A percentile compares a stretch with the other conserved stretches of the same genome.
These are phyloP conservation scores for Jacaranda copaia DNA, from an alignment of 257 asterid species.

Conservation along the genomic window DNA sequence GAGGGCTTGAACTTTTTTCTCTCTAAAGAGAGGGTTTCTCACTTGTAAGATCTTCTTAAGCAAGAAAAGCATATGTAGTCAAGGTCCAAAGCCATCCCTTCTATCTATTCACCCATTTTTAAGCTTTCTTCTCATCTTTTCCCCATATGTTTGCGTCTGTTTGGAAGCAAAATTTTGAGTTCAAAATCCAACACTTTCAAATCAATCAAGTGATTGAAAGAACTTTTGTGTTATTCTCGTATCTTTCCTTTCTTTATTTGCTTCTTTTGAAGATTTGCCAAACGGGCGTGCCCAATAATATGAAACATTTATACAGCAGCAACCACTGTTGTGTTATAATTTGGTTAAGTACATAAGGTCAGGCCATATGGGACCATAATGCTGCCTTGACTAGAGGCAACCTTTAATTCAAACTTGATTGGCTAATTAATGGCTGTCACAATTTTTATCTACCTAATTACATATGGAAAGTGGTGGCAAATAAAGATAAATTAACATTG, in stretches of 20 bases:
- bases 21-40: constrained; percentile 15
- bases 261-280: constrained; percentile 43
- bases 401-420: constrained; percentile 61
- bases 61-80: constrained; percentile 62
- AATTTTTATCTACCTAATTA: background rate
- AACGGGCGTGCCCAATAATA: constrained; percentile 52
- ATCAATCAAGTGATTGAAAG: constrained; percentile 32
- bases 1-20: constrained; percentile 19
- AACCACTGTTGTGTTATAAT: constrained; percentile 30
- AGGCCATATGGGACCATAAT: constrained; percentile 58
- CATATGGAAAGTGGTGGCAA: no score
- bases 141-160: constrained; percentile 19
- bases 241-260: constrained; percentile 36
- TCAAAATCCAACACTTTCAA: constrained; percentile 40
- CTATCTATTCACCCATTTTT: background rate
- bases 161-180: constrained; percentile 38
- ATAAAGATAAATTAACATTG: no score
- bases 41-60: constrained; percentile 46
- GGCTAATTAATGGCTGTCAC: constrained; percentile 20
- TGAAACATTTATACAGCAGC: constrained; percentile 31
- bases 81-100: constrained; percentile 46
- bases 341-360: constrained; percentile 24
- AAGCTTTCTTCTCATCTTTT: constrained; percentile 10
- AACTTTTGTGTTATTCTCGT: constrained; percentile 39
- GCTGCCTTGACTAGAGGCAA: constrained; percentile 46